phyloP scores from a whole-genome alignment of 768 basidiomycete species.

The Boletus insuetus region DNA sequence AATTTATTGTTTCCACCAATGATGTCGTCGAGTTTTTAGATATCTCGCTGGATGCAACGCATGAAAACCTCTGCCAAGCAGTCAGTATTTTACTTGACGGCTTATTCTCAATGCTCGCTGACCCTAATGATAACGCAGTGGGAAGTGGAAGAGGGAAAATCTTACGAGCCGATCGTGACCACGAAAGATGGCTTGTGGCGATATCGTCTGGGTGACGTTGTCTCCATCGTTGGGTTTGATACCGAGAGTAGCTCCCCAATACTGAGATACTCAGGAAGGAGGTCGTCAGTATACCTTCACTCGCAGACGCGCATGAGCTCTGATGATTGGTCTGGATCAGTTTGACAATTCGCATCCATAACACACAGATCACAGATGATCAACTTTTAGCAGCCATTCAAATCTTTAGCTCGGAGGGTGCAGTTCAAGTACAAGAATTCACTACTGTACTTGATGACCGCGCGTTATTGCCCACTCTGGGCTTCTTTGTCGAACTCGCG shows the following conservation, averaged over 20 bases:
- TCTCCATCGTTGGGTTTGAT: conserved; percentile 17
- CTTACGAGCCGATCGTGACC: conserved; percentile 20
- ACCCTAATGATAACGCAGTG: conserved; percentile 15
- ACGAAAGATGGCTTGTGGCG: conserved; percentile 24
- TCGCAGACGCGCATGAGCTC: too few species aligned
- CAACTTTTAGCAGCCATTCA: conserved; percentile 8
- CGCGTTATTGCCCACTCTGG: not conserved
- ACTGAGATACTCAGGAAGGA: conserved; percentile 13
- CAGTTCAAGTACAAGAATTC: conserved; percentile 12
- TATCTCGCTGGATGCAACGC: conserved; percentile 1
- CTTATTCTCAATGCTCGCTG: not conserved
- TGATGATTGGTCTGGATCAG: not conserved
- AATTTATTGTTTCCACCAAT: conserved; percentile 1
- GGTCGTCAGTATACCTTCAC: conserved; percentile 8
- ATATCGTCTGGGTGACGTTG: conserved; percentile 19
- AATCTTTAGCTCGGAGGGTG: not conserved
- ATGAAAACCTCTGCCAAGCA: conserved; percentile 10
- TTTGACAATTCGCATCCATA: conserved; percentile 4
- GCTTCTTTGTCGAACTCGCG: conserved; percentile 16
- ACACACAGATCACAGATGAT: conserved; percentile 2
- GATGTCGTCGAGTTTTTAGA: conserved; percentile 19
- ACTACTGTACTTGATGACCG: conserved; percentile 17
- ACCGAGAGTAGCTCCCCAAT: conserved; percentile 1
- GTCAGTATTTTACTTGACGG: conserved; percentile 2
- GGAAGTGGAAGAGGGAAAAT: conserved; percentile 12